Percentiles rank a stretch among this genome's conserved stretches.
Evolutionary conservation across 2,329 filamentous ascomycete genomes (phyloP).

Genomic region (Clarireedia paspali): DNA sequence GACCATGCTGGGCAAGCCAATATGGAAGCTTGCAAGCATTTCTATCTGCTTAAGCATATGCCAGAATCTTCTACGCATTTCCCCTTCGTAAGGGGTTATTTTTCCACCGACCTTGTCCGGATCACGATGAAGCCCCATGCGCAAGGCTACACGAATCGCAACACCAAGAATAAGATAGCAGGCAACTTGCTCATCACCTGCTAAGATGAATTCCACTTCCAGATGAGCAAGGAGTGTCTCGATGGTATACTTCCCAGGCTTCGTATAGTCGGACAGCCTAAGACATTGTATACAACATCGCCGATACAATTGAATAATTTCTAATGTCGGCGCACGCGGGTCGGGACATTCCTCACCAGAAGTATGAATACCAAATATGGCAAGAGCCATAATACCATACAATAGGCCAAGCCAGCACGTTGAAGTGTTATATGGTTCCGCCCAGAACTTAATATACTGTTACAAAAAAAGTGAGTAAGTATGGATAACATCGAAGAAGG

Average conservation of each 20-base stretch:
- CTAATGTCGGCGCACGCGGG: conserved; percentile 36
- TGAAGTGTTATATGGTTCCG: conserved; percentile 33
- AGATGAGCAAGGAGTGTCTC: conserved; percentile 45
- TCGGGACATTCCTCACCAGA: conserved; percentile 39
- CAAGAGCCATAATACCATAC: conserved; percentile 27
- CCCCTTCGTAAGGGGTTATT: conserved; percentile 42
- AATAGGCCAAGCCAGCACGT: conserved; percentile 44
- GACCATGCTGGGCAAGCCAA: conserved; percentile 53
- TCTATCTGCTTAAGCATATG: conserved; percentile 63
- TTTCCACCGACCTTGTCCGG: conserved; percentile 35
- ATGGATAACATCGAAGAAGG: no score
- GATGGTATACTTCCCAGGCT: conserved; percentile 41
- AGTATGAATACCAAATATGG: conserved; percentile 35
- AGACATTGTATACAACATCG: conserved; percentile 45
- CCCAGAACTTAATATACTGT: conserved; percentile 44
- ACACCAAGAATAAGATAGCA: conserved; percentile 46
- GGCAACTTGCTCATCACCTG: conserved; percentile 43
- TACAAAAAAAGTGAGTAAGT: not conserved
- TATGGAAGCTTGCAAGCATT: conserved; percentile 65
- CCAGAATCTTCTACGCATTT: conserved; percentile 58
- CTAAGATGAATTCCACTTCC: conserved; percentile 46
- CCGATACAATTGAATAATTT: conserved; percentile 42
- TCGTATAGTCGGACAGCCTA: conserved; percentile 41
- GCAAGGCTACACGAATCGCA: conserved; percentile 46
- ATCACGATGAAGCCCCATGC: conserved; percentile 52